Base-by-base conservation (phyloP, 768 basidiomycete species). In the Cystobasidium onofrii region DNA sequence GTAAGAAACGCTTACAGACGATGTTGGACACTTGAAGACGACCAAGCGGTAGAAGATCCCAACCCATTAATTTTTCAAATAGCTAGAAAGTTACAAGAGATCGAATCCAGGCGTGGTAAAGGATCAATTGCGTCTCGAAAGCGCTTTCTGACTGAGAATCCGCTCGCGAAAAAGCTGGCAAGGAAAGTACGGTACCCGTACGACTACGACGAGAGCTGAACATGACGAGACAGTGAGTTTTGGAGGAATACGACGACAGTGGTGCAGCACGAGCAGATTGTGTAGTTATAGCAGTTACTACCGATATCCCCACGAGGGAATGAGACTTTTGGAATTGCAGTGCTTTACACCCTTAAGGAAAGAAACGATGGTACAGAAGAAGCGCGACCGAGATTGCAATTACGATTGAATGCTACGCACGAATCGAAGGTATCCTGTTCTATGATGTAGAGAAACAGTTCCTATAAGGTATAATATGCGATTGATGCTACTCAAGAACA, bases 1-100 rank as follows among this genome's bases (percentile, higher is more conserved):
- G 31, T 34, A 3, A 7, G 29, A 33, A 27, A 31, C 23, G 65
- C 44, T 4, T 67, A 46, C 27, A 52, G 20, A 12, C 23, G n/a
- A 1, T 67, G 65, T 50, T 67, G 65, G 65, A 50, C 41, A 1
- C 17, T 25, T 4, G 65, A 67, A 39, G 65, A 67, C 50, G 65
- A 67, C 29, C 27, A 52, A 31, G 25, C 52, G 65, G 65, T 67
- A 25, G 43, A 46, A 43, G 39, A 67, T n/a, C 29, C 43, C 43
- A 39, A n/a, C 17, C 29, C 27, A 3, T 13, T 25, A 67, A 6
- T 18, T 13, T 1, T 43, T 43, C 25, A 41, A 36, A 41, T 36
- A 43, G 27, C 43, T 41, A 52, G n/a, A 54, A 50, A 25, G 44
- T 44, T 67, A 20, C 27, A 31, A 31, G 43, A 44, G 15, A 31